A percentile compares a stretch with the other conserved stretches of the same genome.
These are phyloP conservation scores for Solanum ossicruentum DNA, from an alignment of 257 asterid species.

Conservation along the genomic window DNA sequence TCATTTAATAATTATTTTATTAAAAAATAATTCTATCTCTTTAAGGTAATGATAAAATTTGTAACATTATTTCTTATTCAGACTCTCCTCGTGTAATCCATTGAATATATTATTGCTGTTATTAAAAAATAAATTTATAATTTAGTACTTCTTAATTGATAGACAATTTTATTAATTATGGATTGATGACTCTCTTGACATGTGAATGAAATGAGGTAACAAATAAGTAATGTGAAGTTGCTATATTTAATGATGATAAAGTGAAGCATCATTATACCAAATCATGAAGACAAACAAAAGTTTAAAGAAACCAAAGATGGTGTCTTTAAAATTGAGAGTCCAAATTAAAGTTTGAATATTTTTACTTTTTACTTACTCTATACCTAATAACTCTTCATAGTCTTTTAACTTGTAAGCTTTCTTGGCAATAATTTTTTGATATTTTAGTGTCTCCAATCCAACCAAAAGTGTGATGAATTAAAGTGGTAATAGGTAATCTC, in stretches of 20 bases:
- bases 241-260: background rate
- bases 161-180: too few species aligned
- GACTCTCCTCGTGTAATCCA: too few species aligned
- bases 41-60: too few species aligned
- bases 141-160: too few species aligned
- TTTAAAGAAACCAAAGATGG: background rate
- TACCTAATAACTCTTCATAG: background rate
- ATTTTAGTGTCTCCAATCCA: background rate
- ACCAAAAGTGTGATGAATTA: background rate
- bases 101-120: too few species aligned
- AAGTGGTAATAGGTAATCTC: background rate
- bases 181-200: background rate
- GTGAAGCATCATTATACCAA: too few species aligned
- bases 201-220: background rate
- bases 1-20: too few species aligned
- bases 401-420: background rate
- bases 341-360: background rate
- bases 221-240: background rate
- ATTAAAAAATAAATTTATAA: too few species aligned
- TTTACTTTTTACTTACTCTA: background rate
- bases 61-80: too few species aligned
- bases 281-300: background rate
- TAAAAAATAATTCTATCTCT: too few species aligned
- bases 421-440: background rate
- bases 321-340: background rate